Evolutionary conservation across 1,139 yeast genomes (phyloP), one percentile per base, ranked within the genome.

Genomic region (Suhomyces chickasaworum): DNA sequence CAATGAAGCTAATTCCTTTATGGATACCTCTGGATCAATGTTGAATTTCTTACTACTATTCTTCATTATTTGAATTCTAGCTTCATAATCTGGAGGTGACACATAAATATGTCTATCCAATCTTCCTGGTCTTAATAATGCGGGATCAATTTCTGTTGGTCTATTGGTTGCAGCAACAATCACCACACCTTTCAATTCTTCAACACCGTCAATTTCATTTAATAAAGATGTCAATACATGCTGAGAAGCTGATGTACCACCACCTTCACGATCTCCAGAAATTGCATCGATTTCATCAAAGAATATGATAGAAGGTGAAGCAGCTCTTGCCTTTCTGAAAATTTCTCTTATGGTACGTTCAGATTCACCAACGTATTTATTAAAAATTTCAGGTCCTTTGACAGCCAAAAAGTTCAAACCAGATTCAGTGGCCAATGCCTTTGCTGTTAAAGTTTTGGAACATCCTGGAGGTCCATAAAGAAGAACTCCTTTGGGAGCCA

Each of bases 401-500:
- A 91, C 96, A 0, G 97, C 97, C 49, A 91, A 66, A 62, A 91
- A 91, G 58, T 91, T 91, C 45, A 91, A 77, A 0, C 97, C 97
- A 1, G 97, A 87, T 66, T 91, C 98, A 0, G 97, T 88, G 0
- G 98, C 98, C 31, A 91, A 69, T 0, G 98, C 98, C 61, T 91
- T 91, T 1, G 97, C 97, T 0, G 96, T 89, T 49, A 91, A 69
- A 0, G 98, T 91, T 59, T 91, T 91, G 7, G 97, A 90, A 68
- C 97, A 91, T 7, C 98, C 98, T 0, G 98, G 98, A 1, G 98
- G 98, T 0, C 98, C 98, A 63, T 91, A 91, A 16, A 91, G 70
- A 40, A 91, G 66, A 1, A 91, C 86, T 33, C 98, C 98, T 57
- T 89, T 87, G 2, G 99, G 99, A 0, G 98, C 93, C 47, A 80